phyloP scores from a whole-genome alignment of 495 filamentous ascomycete genomes.

The Penicillium bovifimosum region DNA sequence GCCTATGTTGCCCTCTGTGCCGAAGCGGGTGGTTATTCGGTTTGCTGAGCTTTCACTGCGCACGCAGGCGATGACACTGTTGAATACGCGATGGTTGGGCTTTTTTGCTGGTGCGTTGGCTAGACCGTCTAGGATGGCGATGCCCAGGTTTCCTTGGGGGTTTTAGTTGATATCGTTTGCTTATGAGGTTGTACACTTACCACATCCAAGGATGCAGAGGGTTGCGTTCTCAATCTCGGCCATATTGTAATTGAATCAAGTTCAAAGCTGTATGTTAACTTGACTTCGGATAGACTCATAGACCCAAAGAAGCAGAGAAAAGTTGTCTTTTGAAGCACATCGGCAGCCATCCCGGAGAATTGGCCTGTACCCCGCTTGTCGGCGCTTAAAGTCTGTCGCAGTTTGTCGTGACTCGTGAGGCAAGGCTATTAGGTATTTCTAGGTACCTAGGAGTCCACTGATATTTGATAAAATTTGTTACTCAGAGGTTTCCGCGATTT shows the following conservation, averaged over 20 bases:
- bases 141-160: conserved; percentile 32
- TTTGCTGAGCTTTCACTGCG: conserved; percentile 21
- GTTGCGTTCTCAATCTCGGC: conserved; percentile 16
- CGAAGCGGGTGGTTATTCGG: conserved; percentile 14
- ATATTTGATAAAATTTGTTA: too few species aligned
- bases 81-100: conserved; percentile 18
- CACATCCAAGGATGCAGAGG: conserved; percentile 36
- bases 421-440: too few species aligned
- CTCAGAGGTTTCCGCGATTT: too few species aligned
- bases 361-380: neutral
- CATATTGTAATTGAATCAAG: conserved; percentile 1
- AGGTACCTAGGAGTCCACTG: too few species aligned
- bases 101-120: conserved; percentile 9
- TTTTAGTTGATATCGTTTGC: neutral
- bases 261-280: neutral
- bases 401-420: too few species aligned
- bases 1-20: conserved; percentile 9
- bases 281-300: neutral
- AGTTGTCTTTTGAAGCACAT: neutral
- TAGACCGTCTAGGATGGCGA: conserved; percentile 32
- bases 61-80: conserved; percentile 30
- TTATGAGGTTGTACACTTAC: conserved; percentile 13
- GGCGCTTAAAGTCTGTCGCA: too few species aligned
- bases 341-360: conserved; percentile 16
- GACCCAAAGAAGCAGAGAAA: neutral